phyloP scores from a whole-genome alignment of 108 stramenopile species.

The Skeletonema menzelii region DNA sequence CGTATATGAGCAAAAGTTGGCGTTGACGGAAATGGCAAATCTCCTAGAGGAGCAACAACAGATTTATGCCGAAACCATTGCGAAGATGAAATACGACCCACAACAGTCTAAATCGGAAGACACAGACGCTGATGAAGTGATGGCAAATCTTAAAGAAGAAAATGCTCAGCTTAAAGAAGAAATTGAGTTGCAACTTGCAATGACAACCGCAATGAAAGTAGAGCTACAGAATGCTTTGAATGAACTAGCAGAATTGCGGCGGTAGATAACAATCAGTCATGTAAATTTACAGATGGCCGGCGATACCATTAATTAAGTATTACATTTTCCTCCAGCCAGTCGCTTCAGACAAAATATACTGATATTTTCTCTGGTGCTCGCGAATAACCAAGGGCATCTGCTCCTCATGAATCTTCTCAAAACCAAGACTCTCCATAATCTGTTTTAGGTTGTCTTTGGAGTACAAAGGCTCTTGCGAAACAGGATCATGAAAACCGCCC shows the following conservation, averaged over 20 bases:
- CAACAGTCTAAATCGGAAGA: neutral
- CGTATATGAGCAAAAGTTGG: constrained; percentile 20
- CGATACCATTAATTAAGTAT: neutral
- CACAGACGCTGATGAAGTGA: neutral
- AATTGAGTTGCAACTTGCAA: neutral
- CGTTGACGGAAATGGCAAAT: constrained; percentile 26
- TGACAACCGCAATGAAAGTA: constrained; percentile 10
- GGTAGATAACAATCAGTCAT: neutral
- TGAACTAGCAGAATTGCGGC: constrained; percentile 10
- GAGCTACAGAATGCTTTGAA: constrained; percentile 26
- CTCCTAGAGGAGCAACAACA: constrained; percentile 27
- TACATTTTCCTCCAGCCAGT: constrained; percentile 76
- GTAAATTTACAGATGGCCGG: neutral
- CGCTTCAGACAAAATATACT: constrained; percentile 92
- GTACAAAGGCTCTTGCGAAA: constrained; percentile 59
- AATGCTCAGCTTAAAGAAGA: constrained; percentile 12
- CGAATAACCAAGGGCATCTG: constrained; percentile 92
- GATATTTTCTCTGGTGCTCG: constrained; percentile 94
- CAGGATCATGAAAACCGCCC: constrained; percentile 76
- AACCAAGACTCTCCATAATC: constrained; percentile 79
- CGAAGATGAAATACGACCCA: neutral
- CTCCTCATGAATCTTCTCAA: constrained; percentile 83
- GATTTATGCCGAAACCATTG: neutral
- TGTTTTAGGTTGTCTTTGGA: constrained; percentile 75
- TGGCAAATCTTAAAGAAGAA: constrained; percentile 1